Evolutionary conservation across 352 stramenopile genomes (phyloP), one percentile per base, ranked within the genome.

Genomic region (Plasmopara viticola): DNA sequence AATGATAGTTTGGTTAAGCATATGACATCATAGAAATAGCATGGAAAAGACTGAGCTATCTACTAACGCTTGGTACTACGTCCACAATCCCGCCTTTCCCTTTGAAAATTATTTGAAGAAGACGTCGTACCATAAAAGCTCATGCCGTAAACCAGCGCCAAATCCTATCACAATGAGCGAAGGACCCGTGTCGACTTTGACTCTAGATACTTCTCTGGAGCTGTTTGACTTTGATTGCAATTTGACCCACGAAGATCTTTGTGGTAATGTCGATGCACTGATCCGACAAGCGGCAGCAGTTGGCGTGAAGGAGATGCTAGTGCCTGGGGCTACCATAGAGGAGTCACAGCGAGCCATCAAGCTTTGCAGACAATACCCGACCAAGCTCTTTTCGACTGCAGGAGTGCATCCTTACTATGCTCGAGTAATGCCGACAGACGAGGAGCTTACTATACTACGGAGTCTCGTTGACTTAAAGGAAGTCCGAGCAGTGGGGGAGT

Each of bases 161-260:
- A 35, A 12, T 1, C 10, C 10, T 4, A 12, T 12, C 31, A 35
- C 6, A 35, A 35, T 35, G 31, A 35, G 31, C 31, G 2, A 35
- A 35, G 10, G 5, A 5, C 31, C 10, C 31, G 31, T 35, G 31
- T 35, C 31, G 10, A 35, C 31, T 8, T 41, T 39, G 7, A 5
- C 17, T 14, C 25, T 41, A 30, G 30, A 48, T 37, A 12, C 29
- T 5, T 10, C 18, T 47, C 38, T 64, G 40, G 58, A 68, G 15
- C 66, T 89, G 10, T 89, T 92, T 48, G 82, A 92, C 60, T 85
- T 92, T 53, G 79, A 92, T 53, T 88, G 77, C 65, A 92, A 92
- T 39, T 59, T 92, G 30, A 92, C 79, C 42, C 82, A 92, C 45
- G 66, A 71, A 15, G 77, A 90, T 45, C 70, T 92, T 5, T 42